These are phyloP conservation scores for Saturnispora saitoi DNA, from an alignment of 805 yeast genomes.

Conservation along the genomic window DNA sequence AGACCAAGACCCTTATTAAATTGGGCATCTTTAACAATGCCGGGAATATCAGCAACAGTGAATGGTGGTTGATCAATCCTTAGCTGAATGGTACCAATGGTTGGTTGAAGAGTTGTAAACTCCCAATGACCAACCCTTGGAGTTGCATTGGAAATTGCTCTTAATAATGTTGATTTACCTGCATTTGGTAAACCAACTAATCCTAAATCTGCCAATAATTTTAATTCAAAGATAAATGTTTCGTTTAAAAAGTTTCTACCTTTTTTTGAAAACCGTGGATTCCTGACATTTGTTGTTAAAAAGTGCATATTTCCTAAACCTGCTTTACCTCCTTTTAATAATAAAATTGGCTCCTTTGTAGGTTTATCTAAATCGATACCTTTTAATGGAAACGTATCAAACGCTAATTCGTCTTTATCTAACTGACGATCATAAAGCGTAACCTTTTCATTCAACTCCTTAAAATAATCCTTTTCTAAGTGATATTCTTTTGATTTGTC, in stretches of 20 bases:
- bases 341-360: constrained; percentile 55
- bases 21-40: constrained; percentile 83
- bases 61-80: constrained; percentile 61
- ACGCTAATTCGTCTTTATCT: constrained; percentile 45
- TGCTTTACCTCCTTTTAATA: constrained; percentile 82
- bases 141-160: constrained; percentile 81
- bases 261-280: constrained; percentile 77
- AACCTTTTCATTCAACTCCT: constrained; percentile 54
- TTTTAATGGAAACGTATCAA: constrained; percentile 68
- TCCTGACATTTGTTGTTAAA: constrained; percentile 70
- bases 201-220: constrained; percentile 86
- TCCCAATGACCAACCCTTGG: constrained; percentile 97
- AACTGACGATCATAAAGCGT: constrained; percentile 53
- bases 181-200: constrained; percentile 95
- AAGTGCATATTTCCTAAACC: constrained; percentile 98
- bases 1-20: constrained; percentile 86
- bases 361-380: constrained; percentile 68
- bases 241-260: constrained; percentile 68
- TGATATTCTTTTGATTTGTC: constrained; percentile 71
- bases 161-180: constrained; percentile 82
- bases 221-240: constrained; percentile 71
- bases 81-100: constrained; percentile 75
- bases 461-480: constrained; percentile 55
- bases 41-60: constrained; percentile 97
- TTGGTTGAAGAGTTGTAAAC: constrained; percentile 88